These are phyloP conservation scores for Lasiodiplodia citricola DNA, from an alignment of 2,329 filamentous ascomycete genomes.

Conservation along the genomic window DNA sequence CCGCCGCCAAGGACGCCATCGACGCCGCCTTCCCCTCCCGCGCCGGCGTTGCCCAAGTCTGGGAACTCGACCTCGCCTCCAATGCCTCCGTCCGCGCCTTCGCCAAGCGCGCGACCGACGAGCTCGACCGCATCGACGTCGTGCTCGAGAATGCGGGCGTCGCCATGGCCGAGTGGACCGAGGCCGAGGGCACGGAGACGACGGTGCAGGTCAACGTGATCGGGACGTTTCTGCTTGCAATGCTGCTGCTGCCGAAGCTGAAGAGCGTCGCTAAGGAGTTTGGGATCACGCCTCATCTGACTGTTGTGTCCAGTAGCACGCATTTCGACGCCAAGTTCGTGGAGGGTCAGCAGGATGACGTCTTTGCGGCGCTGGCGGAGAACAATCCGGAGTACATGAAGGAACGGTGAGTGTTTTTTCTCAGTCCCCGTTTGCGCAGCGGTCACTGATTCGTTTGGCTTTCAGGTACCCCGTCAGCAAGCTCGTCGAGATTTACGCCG, in stretches of 20 bases:
- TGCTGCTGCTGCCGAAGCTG: conserved; percentile 39
- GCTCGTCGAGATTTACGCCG: conserved; percentile 37
- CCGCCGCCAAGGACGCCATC: conserved; percentile 41
- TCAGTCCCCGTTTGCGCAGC: too few relatives aligned
- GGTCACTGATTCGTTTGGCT: too few relatives aligned
- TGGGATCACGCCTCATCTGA: conserved; percentile 37
- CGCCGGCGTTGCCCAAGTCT: conserved; percentile 36
- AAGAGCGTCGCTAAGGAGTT: conserved; percentile 33
- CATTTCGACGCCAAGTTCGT: conserved; percentile 37
- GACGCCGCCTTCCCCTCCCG: conserved; percentile 36
- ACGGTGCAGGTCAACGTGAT: conserved; percentile 36
- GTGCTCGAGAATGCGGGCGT: conserved; percentile 45
- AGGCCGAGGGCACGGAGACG: conserved; percentile 30
- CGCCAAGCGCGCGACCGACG: conserved; percentile 31
- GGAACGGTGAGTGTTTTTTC: conserved; percentile 31
- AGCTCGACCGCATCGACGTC: conserved; percentile 40
- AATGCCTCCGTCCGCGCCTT: conserved; percentile 46
- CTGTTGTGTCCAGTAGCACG: conserved; percentile 40
- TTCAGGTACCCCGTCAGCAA: conserved; percentile 38
- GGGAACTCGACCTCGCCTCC: conserved; percentile 48
- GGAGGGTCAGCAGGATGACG: conserved; percentile 35
- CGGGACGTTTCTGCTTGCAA: conserved; percentile 31
- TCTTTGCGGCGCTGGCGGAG: conserved; percentile 38
- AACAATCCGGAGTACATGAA: conserved; percentile 28
- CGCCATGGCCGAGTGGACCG: conserved; percentile 26